phyloP scores from a whole-genome alignment of 2,329 filamentous ascomycete genomes.

The Aspergillus fumigatiaffinis region DNA sequence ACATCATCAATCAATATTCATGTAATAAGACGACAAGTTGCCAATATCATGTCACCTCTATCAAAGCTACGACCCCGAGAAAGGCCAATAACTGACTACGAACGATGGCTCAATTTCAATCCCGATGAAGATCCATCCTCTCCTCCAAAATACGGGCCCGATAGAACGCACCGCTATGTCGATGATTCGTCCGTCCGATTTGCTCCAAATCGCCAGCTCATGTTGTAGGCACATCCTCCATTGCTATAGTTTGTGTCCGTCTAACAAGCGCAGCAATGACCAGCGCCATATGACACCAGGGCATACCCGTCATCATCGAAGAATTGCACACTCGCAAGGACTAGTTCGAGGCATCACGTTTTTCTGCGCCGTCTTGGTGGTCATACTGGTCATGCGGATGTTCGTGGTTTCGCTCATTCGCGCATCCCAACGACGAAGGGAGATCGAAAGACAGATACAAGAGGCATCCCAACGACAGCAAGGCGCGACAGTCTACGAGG shows the following conservation, averaged over 20 bases:
- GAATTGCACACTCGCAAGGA: neutral
- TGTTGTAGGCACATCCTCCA: neutral
- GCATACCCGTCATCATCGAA: neutral
- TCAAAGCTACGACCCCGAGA: neutral
- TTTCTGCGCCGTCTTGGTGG: neutral
- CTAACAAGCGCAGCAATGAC: neutral
- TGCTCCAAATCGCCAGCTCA: neutral
- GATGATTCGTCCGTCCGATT: neutral
- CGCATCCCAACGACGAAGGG: neutral
- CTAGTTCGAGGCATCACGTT: neutral
- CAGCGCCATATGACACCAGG: neutral
- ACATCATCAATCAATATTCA: neutral
- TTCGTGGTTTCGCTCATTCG: neutral
- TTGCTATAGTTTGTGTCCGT: neutral
- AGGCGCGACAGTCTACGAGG: neutral
- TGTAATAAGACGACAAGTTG: neutral
- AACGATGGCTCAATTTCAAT: neutral
- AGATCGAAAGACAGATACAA: neutral
- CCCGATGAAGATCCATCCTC: neutral
- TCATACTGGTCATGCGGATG: neutral
- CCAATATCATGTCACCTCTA: neutral
- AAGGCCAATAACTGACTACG: neutral
- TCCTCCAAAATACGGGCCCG: neutral
- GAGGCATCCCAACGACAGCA: neutral
- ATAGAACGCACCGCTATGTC: neutral